Percentiles rank a stretch among this genome's conserved stretches.
Evolutionary conservation across 129 eudicot genomes (phyloP).

Genomic region (Pulicaria dysenterica): DNA sequence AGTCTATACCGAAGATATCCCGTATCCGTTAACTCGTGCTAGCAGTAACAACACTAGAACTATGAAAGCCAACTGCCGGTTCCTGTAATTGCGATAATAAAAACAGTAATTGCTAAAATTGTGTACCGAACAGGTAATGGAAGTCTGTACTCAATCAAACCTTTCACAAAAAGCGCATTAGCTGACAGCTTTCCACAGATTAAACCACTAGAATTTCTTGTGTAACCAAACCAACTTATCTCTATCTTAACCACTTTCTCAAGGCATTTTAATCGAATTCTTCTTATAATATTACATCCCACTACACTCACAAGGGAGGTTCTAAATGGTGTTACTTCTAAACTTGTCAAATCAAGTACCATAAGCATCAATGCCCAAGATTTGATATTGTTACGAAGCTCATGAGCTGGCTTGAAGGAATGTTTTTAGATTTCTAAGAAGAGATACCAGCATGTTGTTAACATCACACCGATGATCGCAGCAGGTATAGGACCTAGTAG

Average conservation of each 20-base stretch:
- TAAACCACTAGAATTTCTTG: slow-evolving; percentile 74
- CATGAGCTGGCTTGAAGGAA: slow-evolving; percentile 59
- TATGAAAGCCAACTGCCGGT: slow-evolving; percentile 79
- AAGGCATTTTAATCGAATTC: slow-evolving; percentile 69
- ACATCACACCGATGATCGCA: slow-evolving; percentile 57
- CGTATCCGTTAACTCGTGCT: slow-evolving; percentile 64
- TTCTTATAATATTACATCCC: slow-evolving; percentile 62
- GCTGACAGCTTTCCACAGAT: slow-evolving; percentile 78
- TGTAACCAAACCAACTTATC: slow-evolving; percentile 78
- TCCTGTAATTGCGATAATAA: slow-evolving; percentile 67
- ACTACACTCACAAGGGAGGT: slow-evolving; percentile 70
- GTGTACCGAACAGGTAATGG: slow-evolving; percentile 70
- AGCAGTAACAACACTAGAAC: slow-evolving; percentile 66
- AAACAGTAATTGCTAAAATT: slow-evolving; percentile 52
- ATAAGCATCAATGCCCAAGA: slow-evolving; percentile 80
- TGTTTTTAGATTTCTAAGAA: slow-evolving; percentile 56
- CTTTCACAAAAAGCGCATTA: slow-evolving; percentile 79
- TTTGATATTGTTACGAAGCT: slow-evolving; percentile 57
- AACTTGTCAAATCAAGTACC: slow-evolving; percentile 56
- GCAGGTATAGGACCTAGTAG: slow-evolving; percentile 64
- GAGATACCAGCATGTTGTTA: slow-evolving; percentile 65
- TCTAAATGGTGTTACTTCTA: slow-evolving; percentile 61
- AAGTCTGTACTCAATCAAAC: slow-evolving; percentile 74
- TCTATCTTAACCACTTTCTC: slow-evolving; percentile 78
- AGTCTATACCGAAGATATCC: slow-evolving; percentile 64